Percentiles rank a stretch among this genome's conserved stretches.
Conservation (phyloP, 2,329 filamentous ascomycete genomes). For the Orbilia brochopaga region DNA sequence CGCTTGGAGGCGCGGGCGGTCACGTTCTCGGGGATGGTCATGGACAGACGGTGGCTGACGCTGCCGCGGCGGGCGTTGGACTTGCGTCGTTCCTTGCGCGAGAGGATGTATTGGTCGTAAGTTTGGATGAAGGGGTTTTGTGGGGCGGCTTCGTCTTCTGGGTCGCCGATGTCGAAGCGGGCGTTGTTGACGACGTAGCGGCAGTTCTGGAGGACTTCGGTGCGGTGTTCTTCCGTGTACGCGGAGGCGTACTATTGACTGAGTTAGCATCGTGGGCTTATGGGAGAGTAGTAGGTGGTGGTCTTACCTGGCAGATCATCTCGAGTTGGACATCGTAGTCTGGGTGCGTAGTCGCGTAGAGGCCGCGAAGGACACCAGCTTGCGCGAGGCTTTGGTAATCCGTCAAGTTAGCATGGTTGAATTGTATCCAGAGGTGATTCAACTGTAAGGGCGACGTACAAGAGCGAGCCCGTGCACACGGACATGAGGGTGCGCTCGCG, state of each 20-base stretch:
- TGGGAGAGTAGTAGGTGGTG: neutral
- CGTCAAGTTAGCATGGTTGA: neutral
- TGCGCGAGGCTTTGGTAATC: conserved; percentile 23
- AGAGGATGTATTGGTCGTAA: conserved; percentile 57
- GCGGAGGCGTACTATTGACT: conserved; percentile 56
- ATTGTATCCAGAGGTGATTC: neutral
- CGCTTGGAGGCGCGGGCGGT: conserved; percentile 61
- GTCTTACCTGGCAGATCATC: conserved; percentile 74
- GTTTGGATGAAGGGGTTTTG: conserved; percentile 60
- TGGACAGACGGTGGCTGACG: conserved; percentile 63
- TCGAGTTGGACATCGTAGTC: conserved; percentile 81
- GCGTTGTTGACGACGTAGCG: conserved; percentile 91
- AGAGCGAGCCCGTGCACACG: conserved; percentile 78
- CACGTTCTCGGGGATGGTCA: conserved; percentile 29
- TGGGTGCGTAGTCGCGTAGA: conserved; percentile 81
- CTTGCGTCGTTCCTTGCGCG: conserved; percentile 82
- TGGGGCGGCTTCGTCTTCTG: conserved; percentile 69
- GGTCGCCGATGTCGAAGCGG: conserved; percentile 77
- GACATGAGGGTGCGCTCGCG: conserved; percentile 82
- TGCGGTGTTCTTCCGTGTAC: conserved; percentile 63
- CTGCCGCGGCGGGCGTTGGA: conserved; percentile 78
- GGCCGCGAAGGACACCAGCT: conserved; percentile 73
- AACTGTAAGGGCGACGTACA: conserved; percentile 66
- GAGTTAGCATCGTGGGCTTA: conserved; percentile 61
- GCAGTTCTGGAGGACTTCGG: conserved; percentile 79